Evolutionary conservation across 2,329 filamentous ascomycete genomes (phyloP), one percentile per base, ranked within the genome.

Genomic region (Trichoderma sp.): DNA sequence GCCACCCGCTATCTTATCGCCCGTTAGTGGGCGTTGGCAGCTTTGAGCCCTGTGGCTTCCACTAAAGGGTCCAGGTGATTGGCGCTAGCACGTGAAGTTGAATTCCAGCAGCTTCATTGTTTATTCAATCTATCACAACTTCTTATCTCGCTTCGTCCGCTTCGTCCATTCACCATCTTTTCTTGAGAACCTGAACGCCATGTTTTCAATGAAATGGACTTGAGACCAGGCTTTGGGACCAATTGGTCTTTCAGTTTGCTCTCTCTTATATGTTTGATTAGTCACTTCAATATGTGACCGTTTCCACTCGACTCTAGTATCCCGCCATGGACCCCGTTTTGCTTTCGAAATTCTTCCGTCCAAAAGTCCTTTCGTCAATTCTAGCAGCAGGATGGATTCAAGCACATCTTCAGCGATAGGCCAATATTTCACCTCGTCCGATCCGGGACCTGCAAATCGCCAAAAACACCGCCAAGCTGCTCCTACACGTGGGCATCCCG

Each of bases 1-100:
- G 33, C 57, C 47, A 49, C 40, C 53, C 35, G 57, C 65, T 68
- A 68, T 68, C 65, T 68, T 68, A 68, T 68, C 65, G 65, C 33
- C 27, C 4, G 24, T 40, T 47, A 14, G 57, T 37, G 35, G 37
- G 60, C 31, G 7, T 29, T 31, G 21, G 58, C 21, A 40, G 31
- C 49, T 55, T 56, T 29, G n/a, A 27, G 61, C 31, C 21, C 61
- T n/a, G 61, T 66, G n/a, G 10, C 27, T 40, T 10, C 53, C 29
- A 43, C 53, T 66, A 49, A 58, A 24, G 7, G 27, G 2, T 29
- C 43, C 19, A 58, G 43, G 53, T 24, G 53, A 35, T 40, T 27
- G 63, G 13, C 63, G 55, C 64, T 67, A 59, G 24, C 55, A 59
- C n/a, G 55, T 67, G 64, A 67, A 67, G 55, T 52, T 33, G 33